These are phyloP conservation scores for Thuidium tamariscinum DNA, from an alignment of 225 moss, liverwort and hornwort species.

Conservation along the genomic window DNA sequence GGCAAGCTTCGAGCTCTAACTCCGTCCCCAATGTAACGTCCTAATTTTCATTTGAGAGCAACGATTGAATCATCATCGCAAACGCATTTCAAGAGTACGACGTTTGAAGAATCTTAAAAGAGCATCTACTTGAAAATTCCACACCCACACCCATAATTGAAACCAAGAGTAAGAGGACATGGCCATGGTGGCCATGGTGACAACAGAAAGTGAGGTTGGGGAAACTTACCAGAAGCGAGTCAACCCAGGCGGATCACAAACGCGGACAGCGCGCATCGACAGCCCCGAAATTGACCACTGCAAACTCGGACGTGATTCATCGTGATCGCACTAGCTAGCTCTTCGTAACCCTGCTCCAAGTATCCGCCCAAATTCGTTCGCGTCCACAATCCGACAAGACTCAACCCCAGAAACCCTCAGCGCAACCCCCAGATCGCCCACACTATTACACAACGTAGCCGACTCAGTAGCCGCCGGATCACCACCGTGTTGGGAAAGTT, in stretches of 20 bases:
- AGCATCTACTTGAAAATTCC: neutral
- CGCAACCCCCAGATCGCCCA: neutral
- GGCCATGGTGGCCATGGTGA: neutral
- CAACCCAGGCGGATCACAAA: neutral
- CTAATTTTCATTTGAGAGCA: neutral
- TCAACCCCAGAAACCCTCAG: neutral
- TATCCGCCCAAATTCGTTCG: neutral
- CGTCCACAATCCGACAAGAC: neutral
- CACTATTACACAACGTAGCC: neutral
- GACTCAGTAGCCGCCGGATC: neutral
- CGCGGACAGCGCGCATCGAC: neutral
- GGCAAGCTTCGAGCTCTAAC: neutral
- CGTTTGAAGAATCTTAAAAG: neutral
- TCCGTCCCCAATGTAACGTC: neutral
- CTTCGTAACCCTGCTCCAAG: neutral
- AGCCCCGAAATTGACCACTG: neutral
- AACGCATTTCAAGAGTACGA: neutral
- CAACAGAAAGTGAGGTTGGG: neutral
- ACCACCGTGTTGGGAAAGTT: neutral
- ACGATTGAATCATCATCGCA: neutral
- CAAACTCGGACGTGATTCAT: neutral
- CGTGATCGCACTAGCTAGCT: no score
- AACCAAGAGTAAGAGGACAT: neutral
- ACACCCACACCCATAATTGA: neutral
- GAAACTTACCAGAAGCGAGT: slow-evolving; percentile 6